Evolutionary conservation across 2,329 filamentous ascomycete genomes (phyloP).

Genomic region (Pestalotiopsis sp.): DNA sequence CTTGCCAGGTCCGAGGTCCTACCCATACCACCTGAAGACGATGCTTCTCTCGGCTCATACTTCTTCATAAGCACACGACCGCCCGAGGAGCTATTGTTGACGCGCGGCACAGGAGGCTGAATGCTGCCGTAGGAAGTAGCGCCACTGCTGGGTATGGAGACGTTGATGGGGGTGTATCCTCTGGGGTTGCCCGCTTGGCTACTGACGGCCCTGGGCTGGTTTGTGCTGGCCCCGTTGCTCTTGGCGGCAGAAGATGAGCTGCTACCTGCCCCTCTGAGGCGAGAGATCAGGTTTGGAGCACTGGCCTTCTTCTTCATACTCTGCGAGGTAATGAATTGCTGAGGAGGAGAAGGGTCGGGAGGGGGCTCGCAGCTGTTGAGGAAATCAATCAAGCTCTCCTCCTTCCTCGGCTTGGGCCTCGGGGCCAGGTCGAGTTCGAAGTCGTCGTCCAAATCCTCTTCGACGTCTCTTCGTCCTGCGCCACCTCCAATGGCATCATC

Average conservation of each 20-base stretch:
- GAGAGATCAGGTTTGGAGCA: slow-evolving; percentile 62
- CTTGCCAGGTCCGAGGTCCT: slow-evolving; percentile 70
- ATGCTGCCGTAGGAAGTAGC: background rate
- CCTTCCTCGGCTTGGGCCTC: slow-evolving; percentile 46
- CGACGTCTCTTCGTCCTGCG: background rate
- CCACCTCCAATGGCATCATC: slow-evolving; percentile 32
- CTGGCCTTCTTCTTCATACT: slow-evolving; percentile 63
- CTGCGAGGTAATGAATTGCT: slow-evolving; percentile 35
- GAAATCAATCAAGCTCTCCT: slow-evolving; percentile 76
- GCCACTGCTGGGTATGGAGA: slow-evolving; percentile 17
- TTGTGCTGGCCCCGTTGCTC: slow-evolving; percentile 23
- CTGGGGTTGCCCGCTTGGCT: slow-evolving; percentile 9
- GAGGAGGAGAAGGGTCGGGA: slow-evolving; percentile 43
- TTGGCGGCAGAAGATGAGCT: slow-evolving; percentile 16
- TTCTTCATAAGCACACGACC: slow-evolving; percentile 56
- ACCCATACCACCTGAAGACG: slow-evolving; percentile 34
- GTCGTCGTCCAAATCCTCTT: slow-evolving; percentile 40
- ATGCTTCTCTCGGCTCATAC: slow-evolving; percentile 59
- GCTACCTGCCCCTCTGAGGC: slow-evolving; percentile 46
- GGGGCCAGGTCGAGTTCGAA: slow-evolving; percentile 51
- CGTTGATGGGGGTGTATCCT: slow-evolving; percentile 13
- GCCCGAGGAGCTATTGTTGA: slow-evolving; percentile 29
- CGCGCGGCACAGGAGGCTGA: slow-evolving; percentile 15
- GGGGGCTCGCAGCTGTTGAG: slow-evolving; percentile 71
- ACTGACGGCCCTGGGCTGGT: slow-evolving; percentile 1